phyloP scores from a whole-genome alignment of 768 basidiomycete species.

The Hygrocybe punicea region DNA sequence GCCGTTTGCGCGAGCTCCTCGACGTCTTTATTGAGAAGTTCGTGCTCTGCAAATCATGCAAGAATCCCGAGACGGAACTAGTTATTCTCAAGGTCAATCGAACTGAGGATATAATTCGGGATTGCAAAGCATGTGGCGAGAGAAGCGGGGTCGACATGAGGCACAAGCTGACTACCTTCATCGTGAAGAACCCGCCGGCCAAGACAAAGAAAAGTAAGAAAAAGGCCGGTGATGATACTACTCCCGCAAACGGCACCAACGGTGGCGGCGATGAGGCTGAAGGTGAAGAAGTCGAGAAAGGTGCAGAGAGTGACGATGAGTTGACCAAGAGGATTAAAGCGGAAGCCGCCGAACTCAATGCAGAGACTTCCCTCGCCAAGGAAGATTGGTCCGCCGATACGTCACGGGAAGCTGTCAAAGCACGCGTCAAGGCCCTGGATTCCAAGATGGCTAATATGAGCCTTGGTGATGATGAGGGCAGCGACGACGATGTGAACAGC shows the following conservation, averaged over 20 bases:
- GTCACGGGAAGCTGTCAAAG: conserved; percentile 81
- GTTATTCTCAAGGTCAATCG: conserved; percentile 80
- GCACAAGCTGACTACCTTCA: conserved; percentile 94
- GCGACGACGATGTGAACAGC: conserved; percentile 81
- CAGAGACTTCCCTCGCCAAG: conserved; percentile 54
- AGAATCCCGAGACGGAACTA: conserved; percentile 98
- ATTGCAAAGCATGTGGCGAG: conserved; percentile 98
- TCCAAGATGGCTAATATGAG: conserved; percentile 50
- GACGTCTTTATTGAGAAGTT: conserved; percentile 98
- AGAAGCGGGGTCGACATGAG: conserved; percentile 91
- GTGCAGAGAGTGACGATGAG: conserved; percentile 81
- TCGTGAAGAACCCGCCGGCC: conserved; percentile 95
- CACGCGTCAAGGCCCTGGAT: conserved; percentile 72
- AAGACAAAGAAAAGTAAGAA: conserved; percentile 72
- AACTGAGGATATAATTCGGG: conserved; percentile 82
- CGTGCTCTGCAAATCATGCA: conserved; percentile 94
- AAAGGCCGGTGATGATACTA: conserved; percentile 36
- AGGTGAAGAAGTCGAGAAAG: conserved; percentile 45
- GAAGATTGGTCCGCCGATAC: conserved; percentile 94
- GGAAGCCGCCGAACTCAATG: conserved; percentile 74
- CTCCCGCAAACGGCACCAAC: conserved; percentile 23
- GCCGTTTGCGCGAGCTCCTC: conserved; percentile 89
- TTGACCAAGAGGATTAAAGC: conserved; percentile 88
- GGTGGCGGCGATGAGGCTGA: conserved; percentile 38
- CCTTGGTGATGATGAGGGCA: conserved; percentile 76